These are phyloP conservation scores for Neostapfia colusana DNA, from an alignment of 176 grass and related monocot species.

Conservation along the genomic window DNA sequence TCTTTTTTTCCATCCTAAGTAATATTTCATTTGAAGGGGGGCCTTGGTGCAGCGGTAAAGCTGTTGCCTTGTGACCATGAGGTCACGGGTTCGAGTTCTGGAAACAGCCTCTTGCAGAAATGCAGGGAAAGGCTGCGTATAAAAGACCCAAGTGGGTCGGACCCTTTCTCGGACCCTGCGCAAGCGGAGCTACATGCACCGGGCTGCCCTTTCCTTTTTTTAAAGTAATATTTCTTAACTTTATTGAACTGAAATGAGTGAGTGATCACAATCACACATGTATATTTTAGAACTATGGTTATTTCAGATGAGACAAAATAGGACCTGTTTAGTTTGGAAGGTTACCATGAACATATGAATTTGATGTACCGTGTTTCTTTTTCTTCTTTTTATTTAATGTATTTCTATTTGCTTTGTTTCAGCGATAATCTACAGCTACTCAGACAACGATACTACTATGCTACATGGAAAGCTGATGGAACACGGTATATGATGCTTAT, in stretches of 20 bases:
- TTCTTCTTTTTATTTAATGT: constrained; percentile 21
- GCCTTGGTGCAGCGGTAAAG: too few species aligned
- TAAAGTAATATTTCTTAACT: too few species aligned
- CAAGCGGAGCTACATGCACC: too few species aligned
- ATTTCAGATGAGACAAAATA: neutral
- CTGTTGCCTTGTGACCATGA: too few species aligned
- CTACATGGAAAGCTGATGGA: constrained; percentile 99
- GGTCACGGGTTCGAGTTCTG: too few species aligned
- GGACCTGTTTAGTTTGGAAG: neutral
- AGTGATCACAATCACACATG: too few species aligned
- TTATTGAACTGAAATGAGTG: neutral
- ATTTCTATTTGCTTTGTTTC: constrained; percentile 24
- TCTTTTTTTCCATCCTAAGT: neutral
- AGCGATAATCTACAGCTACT: constrained; percentile 95
- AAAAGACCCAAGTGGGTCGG: too few species aligned
- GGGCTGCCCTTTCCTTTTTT: too few species aligned
- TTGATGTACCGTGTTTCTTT: neutral
- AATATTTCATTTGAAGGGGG: too few species aligned
- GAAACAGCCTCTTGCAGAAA: too few species aligned
- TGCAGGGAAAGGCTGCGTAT: too few species aligned
- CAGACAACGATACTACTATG: constrained; percentile 98
- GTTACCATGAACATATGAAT: neutral
- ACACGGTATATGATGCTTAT: constrained; percentile 99
- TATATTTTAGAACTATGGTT: neutral
- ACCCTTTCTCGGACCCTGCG: too few species aligned